Evolutionary conservation across 1,284 basidiomycete genomes (phyloP).

Genomic region (Leccinum angustisporum): DNA sequence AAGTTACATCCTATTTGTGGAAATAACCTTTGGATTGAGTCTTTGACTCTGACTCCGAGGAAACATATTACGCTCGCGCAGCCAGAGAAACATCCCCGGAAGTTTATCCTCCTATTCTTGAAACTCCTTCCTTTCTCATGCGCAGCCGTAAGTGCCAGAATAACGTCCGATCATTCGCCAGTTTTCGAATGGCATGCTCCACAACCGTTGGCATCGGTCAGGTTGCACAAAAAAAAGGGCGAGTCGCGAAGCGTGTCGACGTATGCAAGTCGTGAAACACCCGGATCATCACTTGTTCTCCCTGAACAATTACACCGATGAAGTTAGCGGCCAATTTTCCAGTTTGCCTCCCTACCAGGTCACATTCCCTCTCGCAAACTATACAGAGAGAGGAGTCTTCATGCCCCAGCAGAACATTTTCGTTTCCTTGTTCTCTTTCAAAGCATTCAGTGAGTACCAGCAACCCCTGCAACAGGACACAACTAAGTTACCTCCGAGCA

Average conservation of each 20-base stretch:
- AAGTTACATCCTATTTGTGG: not conserved
- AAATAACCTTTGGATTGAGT: not conserved
- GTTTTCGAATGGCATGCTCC: not conserved
- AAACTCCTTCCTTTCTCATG: not conserved
- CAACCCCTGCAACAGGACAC: not conserved
- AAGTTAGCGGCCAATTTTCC: not conserved
- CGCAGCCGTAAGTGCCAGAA: not conserved
- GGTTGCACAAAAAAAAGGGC: not conserved
- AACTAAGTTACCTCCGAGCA: not conserved
- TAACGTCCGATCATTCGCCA: not conserved
- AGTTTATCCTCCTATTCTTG: not conserved
- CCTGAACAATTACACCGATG: not conserved
- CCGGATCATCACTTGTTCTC: not conserved
- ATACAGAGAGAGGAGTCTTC: not conserved
- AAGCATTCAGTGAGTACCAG: not conserved
- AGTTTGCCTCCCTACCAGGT: not conserved
- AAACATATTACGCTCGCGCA: not conserved
- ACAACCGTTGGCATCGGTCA: not conserved
- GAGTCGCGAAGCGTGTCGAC: not conserved
- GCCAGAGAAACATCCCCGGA: not conserved
- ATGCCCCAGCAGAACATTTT: not conserved
- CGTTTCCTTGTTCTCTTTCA: not conserved
- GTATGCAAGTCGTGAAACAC: not conserved
- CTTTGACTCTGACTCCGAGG: not conserved
- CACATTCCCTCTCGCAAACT: not conserved